Evolutionary conservation across 345 rosid species (phyloP).

Genomic region (Eucalyptus cladocalyx): DNA sequence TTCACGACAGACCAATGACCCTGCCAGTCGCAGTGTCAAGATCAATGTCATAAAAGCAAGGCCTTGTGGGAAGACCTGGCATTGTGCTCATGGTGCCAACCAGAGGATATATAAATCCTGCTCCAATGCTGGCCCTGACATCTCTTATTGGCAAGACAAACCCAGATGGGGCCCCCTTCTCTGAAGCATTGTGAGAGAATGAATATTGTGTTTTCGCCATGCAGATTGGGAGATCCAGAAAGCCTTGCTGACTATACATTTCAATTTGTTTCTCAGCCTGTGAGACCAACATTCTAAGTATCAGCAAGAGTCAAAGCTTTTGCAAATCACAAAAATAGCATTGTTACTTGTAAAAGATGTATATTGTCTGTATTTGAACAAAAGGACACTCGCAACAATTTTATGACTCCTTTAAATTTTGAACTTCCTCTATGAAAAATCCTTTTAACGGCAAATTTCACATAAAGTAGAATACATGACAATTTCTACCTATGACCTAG

Average conservation of each 20-base stretch:
- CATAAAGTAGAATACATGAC: not conserved
- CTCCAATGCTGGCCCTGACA: conserved; percentile 94
- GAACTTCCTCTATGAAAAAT: not conserved
- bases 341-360: not conserved
- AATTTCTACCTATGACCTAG: not conserved
- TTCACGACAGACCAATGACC: conserved; percentile 79
- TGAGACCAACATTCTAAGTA: not conserved
- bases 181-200: conserved; percentile 67
- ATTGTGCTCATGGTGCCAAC: conserved; percentile 97
- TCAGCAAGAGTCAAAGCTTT: not conserved
- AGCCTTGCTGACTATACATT: conserved; percentile 87
- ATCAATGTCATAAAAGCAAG: conserved; percentile 93
- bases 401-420: not conserved
- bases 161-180: conserved; percentile 87
- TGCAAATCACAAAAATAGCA: not conserved
- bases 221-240: conserved; percentile 87
- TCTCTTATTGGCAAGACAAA: conserved; percentile 82
- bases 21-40: conserved; percentile 71
- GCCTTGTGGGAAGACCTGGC: conserved; percentile 99
- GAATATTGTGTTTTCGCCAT: conserved; percentile 99
- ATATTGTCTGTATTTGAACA: not conserved
- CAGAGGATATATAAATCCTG: conserved; percentile 90
- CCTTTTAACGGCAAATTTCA: not conserved
- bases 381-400: not conserved
- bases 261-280: conserved; percentile 98